These are phyloP conservation scores for Neurospora sp. DNA, from an alignment of 495 filamentous ascomycete genomes.

Conservation along the genomic window DNA sequence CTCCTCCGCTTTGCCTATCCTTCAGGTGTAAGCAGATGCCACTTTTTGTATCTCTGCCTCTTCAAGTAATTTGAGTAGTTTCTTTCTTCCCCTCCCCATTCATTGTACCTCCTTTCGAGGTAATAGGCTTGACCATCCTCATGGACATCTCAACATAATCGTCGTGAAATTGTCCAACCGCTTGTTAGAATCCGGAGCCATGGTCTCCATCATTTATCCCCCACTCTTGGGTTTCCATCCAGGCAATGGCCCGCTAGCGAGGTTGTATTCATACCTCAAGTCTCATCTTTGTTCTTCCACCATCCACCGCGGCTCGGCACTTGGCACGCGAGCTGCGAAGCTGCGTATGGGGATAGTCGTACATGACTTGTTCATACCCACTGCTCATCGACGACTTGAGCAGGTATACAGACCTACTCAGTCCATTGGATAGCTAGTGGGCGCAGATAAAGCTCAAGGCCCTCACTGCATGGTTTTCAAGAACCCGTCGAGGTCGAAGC, in stretches of 20 bases:
- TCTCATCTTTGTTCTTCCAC: neutral
- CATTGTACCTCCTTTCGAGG: neutral
- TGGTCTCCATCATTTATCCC: neutral
- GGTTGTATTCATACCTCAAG: neutral
- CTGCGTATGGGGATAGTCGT: neutral
- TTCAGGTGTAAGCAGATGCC: neutral
- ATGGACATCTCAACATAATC: neutral
- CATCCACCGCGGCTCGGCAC: neutral
- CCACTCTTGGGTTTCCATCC: neutral
- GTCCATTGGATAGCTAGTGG: neutral
- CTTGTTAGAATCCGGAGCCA: neutral
- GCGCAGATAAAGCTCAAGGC: neutral
- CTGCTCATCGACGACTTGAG: neutral
- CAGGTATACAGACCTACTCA: neutral
- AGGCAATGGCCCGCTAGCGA: neutral
- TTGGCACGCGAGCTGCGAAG: neutral
- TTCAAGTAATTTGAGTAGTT: no score
- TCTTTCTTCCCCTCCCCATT: neutral
- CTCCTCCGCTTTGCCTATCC: neutral
- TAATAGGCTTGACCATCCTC: neutral
- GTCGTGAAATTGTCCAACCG: neutral
- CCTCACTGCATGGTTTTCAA: constrained; percentile 70
- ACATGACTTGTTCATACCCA: neutral
- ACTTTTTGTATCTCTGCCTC: neutral
- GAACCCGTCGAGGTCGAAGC: constrained; percentile 90